Percentiles rank a stretch among this genome's conserved stretches.
Conservation (phyloP, 2,329 filamentous ascomycete species). For the Curvularia sp. region DNA sequence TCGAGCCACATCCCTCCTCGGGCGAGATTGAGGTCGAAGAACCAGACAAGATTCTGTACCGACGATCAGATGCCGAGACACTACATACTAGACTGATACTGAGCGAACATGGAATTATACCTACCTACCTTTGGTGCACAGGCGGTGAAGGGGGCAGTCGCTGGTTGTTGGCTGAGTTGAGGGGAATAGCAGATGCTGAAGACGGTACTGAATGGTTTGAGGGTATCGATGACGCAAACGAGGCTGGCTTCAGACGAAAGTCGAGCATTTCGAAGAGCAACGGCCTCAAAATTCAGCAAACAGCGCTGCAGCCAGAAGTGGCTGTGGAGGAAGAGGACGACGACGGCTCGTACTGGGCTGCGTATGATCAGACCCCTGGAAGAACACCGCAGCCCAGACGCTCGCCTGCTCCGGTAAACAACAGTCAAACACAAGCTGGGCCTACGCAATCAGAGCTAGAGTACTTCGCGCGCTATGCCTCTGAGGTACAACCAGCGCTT, state of each 20-base stretch:
- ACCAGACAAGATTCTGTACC: slow-evolving; percentile 67
- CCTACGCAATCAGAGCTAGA: slow-evolving; percentile 65
- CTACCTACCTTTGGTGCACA: slow-evolving; percentile 74
- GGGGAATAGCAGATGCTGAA: slow-evolving; percentile 62
- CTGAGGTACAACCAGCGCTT: slow-evolving; percentile 78
- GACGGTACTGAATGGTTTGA: slow-evolving; percentile 66
- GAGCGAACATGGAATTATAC: slow-evolving; percentile 66
- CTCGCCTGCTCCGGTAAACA: slow-evolving; percentile 65
- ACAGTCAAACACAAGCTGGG: slow-evolving; percentile 47
- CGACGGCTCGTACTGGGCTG: slow-evolving; percentile 84
- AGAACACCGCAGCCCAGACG: slow-evolving; percentile 57
- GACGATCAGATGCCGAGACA: slow-evolving; percentile 77
- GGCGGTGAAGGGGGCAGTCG: slow-evolving; percentile 69
- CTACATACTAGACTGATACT: slow-evolving; percentile 72
- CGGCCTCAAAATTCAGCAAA: slow-evolving; percentile 20
- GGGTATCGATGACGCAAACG: slow-evolving; percentile 68
- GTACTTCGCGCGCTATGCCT: slow-evolving; percentile 78
- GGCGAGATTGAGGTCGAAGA: slow-evolving; percentile 81
- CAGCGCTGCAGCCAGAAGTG: slow-evolving; percentile 22
- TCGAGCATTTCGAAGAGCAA: slow-evolving; percentile 28
- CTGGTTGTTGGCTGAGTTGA: slow-evolving; percentile 77
- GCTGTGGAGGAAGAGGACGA: slow-evolving; percentile 61
- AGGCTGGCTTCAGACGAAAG: slow-evolving; percentile 50
- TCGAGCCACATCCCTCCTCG: slow-evolving; percentile 82
- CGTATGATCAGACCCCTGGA: slow-evolving; percentile 70